These are phyloP conservation scores for Aspergillus tanneri DNA, from an alignment of 2,329 filamentous ascomycete species.

Conservation along the genomic window DNA sequence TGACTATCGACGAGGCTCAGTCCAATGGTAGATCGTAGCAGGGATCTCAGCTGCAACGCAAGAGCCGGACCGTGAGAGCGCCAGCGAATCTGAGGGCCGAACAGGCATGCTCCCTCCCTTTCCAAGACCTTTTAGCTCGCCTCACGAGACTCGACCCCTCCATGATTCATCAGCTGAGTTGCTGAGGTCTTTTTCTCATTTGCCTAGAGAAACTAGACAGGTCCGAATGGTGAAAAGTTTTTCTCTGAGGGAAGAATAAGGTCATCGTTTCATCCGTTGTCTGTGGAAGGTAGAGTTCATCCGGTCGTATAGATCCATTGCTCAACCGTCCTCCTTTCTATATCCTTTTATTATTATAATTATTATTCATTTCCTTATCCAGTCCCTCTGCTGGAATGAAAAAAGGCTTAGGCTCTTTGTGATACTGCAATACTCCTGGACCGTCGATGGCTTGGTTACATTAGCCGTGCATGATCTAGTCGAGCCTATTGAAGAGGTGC, in stretches of 20 bases:
- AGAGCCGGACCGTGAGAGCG: constrained; percentile 27
- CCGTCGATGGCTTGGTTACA: neutral
- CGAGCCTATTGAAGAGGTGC: neutral
- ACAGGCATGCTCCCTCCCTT: constrained; percentile 19
- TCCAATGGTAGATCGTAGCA: constrained; percentile 42
- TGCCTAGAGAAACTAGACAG: neutral
- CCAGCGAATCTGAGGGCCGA: constrained; percentile 34
- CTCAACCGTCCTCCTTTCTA: neutral
- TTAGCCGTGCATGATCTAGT: neutral
- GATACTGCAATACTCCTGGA: neutral
- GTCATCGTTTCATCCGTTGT: neutral
- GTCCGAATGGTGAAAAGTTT: neutral
- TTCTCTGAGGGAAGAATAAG: too few species aligned
- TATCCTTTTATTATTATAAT: neutral
- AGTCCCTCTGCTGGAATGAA: too few species aligned
- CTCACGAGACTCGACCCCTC: constrained; percentile 33
- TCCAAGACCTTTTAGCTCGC: constrained; percentile 28
- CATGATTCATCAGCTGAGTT: constrained; percentile 34
- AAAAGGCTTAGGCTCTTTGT: too few species aligned
- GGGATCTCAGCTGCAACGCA: constrained; percentile 35
- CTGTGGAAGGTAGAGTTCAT: neutral
- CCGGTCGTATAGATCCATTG: too few species aligned
- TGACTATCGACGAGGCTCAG: constrained; percentile 32
- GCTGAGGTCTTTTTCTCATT: constrained; percentile 8
- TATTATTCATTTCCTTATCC: neutral